Base-by-base conservation (phyloP, 2,329 filamentous ascomycete species). In the Colletotrichum sidae region DNA sequence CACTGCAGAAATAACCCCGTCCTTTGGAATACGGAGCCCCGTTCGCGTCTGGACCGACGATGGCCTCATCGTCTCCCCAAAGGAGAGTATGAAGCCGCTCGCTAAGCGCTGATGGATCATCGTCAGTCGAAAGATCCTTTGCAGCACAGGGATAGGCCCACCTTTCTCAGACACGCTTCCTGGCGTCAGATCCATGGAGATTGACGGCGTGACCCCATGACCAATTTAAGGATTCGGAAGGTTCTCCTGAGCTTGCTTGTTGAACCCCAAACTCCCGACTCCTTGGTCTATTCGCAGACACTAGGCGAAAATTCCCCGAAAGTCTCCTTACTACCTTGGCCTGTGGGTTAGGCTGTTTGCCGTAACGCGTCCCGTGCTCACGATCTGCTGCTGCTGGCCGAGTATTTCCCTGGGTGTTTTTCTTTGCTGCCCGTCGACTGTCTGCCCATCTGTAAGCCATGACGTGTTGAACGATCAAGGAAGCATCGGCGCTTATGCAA, bases 1-100 rank as follows among this genome's bases (percentile, higher is more conserved):
- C 39, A 35, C 57, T 52, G 11, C 39, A 34, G 34, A 55, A 56
- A 65, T 65, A 52, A 62, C 37, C 45, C 50, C 53, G 39, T 13
- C 45, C 39, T 56, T 41, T 44, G 41, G 42, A 51, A 34, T 2
- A 34, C 37, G 13, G 15, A 53, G 15, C 49, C 47, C 42, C 49
- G 15, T 17, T 37, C 13, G 34, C 53, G 35, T 47, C 39, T n/a
- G 42, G 46, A 38, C 39, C 54, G 35, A 58, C 39, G 47, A 58
- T 47, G 53, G 60, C 13, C 17, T 58, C 54, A 42, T 53, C 15
- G 17, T 38, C 10, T 34, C 38, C 34, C 15, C n/a, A 42, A 37
- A 38, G 54, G 51, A 47, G 54, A 52, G 47, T 17, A 17, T 17
- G 17, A 17, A 17, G 17, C 17, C 17, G 46, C 54, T 53, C 46